Evolutionary conservation across 1,284 basidiomycete species (phyloP), one percentile per base, ranked within the genome.

Genomic region (Cutaneotrichosporon spelunceum): DNA sequence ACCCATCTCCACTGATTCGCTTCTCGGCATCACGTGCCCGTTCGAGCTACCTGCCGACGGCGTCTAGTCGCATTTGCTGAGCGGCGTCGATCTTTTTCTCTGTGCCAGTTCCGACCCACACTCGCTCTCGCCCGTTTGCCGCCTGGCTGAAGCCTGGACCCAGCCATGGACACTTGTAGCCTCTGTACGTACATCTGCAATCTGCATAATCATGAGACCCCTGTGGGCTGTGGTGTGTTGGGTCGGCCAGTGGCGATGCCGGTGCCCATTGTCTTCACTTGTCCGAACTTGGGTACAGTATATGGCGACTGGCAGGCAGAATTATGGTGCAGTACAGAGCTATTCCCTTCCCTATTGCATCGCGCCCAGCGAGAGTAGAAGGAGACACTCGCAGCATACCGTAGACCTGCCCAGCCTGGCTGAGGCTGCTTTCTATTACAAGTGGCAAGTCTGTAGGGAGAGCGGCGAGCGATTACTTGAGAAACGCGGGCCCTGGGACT

Each of bases 11-110:
- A 83, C 86, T 0, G 84, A 86, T 0, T 79, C 85, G 63, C 81
- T 91, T 50, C 79, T 82, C 8, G 82, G 85, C 67, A 87, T 87
- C 0, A 75, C 81, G 16, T 94, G 91, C 72, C 91, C 91, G 1
- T 84, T 93, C 67, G 85, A 90, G 73, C 82, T 93, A 1, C 70
- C 88, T 7, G 65, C 44, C n/a, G 47, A 57, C 27, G 48, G 48
- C 27, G 48, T 50, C 14, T 50, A 50, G 45, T 27, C n/a, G 45
- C 23, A 13, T 11, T 9, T 48, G 19, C 6, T 5, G 39, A 42
- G 19, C 39, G 19, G 39, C 23, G 24, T 39, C 24, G 9, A 39
- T 11, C 14, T 44, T 48, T 10, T 48, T 26, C 45, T 48, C 45
- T 48, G 45, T 7, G 23, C 23, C 23, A 26, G 5, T 27, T 27